Percentiles rank a stretch among this genome's conserved stretches.
phyloP scores from a whole-genome alignment of 2,329 filamentous ascomycete genomes.

The Xylariaceae sp. region DNA sequence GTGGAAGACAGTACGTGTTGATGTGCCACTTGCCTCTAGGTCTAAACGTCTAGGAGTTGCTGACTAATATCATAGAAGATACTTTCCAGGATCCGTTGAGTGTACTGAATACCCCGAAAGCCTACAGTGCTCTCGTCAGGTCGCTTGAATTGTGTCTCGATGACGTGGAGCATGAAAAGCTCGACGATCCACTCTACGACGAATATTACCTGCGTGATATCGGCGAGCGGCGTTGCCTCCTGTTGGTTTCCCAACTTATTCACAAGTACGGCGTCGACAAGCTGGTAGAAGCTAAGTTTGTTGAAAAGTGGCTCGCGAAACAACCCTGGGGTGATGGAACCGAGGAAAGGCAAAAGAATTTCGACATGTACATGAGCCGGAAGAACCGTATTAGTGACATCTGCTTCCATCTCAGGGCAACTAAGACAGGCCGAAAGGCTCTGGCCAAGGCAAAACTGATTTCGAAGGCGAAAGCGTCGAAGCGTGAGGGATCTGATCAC shows the following conservation, averaged over 20 bases:
- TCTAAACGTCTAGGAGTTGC: slow-evolving; percentile 30
- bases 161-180: slow-evolving; percentile 52
- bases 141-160: slow-evolving; percentile 60
- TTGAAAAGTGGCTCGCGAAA: slow-evolving; percentile 73
- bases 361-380: slow-evolving; percentile 52
- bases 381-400: slow-evolving; percentile 59
- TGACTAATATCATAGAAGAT: slow-evolving; percentile 38
- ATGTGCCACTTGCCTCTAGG: slow-evolving; percentile 28
- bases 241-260: slow-evolving; percentile 61
- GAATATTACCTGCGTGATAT: slow-evolving; percentile 66
- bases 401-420: slow-evolving; percentile 52
- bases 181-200: slow-evolving; percentile 61
- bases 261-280: slow-evolving; percentile 59
- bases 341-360: slow-evolving; percentile 56
- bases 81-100: slow-evolving; percentile 44
- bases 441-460: slow-evolving; percentile 54
- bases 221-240: slow-evolving; percentile 61
- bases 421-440: slow-evolving; percentile 53
- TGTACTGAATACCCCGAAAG: slow-evolving; percentile 52
- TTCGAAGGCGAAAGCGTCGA: slow-evolving; percentile 36
- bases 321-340: slow-evolving; percentile 67
- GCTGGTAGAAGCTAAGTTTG: slow-evolving; percentile 64
- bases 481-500: slow-evolving; percentile 31
- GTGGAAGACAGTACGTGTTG: slow-evolving; percentile 49
- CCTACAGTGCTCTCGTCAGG: slow-evolving; percentile 60